Conservation (phyloP, 1,139 yeast genomes). For the Lizanozyma gosingica region DNA sequence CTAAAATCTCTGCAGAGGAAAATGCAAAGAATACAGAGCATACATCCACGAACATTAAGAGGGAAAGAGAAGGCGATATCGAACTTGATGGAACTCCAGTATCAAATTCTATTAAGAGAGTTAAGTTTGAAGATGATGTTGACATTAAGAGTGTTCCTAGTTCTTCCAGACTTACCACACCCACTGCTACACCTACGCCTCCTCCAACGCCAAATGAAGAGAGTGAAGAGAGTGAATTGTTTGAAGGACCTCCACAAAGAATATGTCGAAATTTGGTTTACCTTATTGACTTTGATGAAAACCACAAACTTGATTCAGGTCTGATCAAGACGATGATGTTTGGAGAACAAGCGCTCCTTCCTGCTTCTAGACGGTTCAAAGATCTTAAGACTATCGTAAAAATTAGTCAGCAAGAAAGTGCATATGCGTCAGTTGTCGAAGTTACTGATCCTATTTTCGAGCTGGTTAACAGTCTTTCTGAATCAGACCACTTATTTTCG, state of each 20-base stretch:
- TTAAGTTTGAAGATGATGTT: conserved; percentile 23
- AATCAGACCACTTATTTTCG: conserved; percentile 33
- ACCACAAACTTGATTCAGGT: conserved; percentile 13
- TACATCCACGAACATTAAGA: conserved; percentile 2
- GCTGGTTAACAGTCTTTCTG: conserved; percentile 25
- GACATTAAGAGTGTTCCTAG: background rate
- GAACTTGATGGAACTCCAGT: conserved; percentile 1
- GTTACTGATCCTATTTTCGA: conserved; percentile 29
- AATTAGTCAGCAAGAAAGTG: conserved; percentile 36
- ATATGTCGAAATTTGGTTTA: conserved; percentile 43
- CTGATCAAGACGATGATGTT: conserved; percentile 40
- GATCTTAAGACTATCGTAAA: conserved; percentile 47
- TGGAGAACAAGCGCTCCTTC: conserved; percentile 50
- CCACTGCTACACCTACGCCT: background rate
- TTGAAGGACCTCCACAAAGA: conserved; percentile 59
- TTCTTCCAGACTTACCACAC: background rate
- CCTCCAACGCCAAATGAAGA: background rate
- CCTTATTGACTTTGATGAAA: conserved; percentile 38
- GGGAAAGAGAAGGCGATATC: conserved; percentile 1
- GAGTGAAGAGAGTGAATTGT: conserved; percentile 18
- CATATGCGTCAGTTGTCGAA: conserved; percentile 29
- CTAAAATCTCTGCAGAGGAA: background rate
- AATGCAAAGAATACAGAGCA: conserved; percentile 4
- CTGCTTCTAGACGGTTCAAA: conserved; percentile 44
- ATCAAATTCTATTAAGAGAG: conserved; percentile 9